Conservation (phyloP, 371 early-diverging fungal genomes). For the Gilbertella persicaria region DNA sequence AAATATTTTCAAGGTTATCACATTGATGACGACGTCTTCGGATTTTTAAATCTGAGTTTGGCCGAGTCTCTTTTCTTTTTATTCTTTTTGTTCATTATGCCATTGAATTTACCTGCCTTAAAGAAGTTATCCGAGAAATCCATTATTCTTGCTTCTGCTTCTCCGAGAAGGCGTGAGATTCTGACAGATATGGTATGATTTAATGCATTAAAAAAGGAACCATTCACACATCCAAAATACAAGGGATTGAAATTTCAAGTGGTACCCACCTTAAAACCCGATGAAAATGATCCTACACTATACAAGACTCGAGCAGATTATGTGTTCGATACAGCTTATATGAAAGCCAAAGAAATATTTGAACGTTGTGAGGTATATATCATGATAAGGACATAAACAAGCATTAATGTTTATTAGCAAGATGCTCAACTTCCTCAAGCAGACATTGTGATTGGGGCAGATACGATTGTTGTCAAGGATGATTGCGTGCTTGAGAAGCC, state of each 20-base stretch:
- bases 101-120: slow-evolving; percentile 23
- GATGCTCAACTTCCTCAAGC: slow-evolving; percentile 37
- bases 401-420: slow-evolving; percentile 9
- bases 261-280: slow-evolving; percentile 42
- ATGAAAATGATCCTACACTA: slow-evolving; percentile 33
- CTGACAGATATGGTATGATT: slow-evolving; percentile 56
- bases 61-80: neutral
- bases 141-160: slow-evolving; percentile 80
- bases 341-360: slow-evolving; percentile 44
- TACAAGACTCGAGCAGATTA: slow-evolving; percentile 33
- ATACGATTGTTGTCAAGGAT: slow-evolving; percentile 74
- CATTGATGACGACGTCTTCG: neutral
- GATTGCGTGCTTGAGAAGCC: slow-evolving; percentile 66
- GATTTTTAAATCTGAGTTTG: neutral
- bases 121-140: slow-evolving; percentile 42
- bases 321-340: slow-evolving; percentile 39
- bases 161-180: slow-evolving; percentile 81
- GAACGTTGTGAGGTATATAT: slow-evolving; percentile 34
- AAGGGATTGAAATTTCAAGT: slow-evolving; percentile 68
- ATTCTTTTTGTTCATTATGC: slow-evolving; percentile 12
- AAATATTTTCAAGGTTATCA: neutral
- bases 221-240: slow-evolving; percentile 1
- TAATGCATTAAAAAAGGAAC: neutral
- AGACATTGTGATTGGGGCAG: slow-evolving; percentile 77
- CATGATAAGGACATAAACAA: neutral